Conservation (phyloP, 2,329 filamentous ascomycete genomes). For the Aspergillus ochraceoroseus region DNA sequence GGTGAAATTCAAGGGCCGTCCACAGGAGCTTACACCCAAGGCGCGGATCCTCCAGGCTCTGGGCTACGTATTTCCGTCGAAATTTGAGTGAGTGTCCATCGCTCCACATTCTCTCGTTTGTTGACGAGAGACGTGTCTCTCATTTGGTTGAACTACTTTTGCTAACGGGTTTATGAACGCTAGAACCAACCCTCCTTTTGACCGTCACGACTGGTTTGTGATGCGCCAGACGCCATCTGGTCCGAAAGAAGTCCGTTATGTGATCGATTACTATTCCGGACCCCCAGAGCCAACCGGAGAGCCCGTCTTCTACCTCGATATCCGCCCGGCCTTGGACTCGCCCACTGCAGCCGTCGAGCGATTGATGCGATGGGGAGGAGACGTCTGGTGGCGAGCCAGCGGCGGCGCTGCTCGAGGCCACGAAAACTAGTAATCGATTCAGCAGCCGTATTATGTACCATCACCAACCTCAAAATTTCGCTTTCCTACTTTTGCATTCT, state of each 20-base stretch:
- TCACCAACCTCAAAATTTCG: background rate
- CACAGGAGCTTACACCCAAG: constrained; percentile 86
- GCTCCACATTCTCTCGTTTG: background rate
- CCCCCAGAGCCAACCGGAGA: constrained; percentile 77
- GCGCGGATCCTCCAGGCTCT: constrained; percentile 76
- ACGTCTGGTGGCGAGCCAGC: constrained; percentile 87
- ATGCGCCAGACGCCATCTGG: constrained; percentile 63
- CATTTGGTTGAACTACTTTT: background rate
- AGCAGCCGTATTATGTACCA: background rate
- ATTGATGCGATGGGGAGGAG: constrained; percentile 80
- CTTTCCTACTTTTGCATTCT: background rate
- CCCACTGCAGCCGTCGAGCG: constrained; percentile 76
- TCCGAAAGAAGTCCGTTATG: constrained; percentile 76
- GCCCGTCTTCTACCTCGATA: constrained; percentile 93
- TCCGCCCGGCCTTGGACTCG: constrained; percentile 79
- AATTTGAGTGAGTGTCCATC: constrained; percentile 60
- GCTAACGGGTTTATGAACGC: background rate
- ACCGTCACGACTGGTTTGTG: constrained; percentile 96
- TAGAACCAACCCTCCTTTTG: constrained; percentile 80
- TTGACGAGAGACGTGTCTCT: background rate
- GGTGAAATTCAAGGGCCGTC: constrained; percentile 81
- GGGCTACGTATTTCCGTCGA: constrained; percentile 70
- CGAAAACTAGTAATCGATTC: constrained; percentile 10
- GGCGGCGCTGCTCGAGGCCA: constrained; percentile 57
- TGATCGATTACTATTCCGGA: constrained; percentile 94